These are phyloP conservation scores for Dendrocalamus latiflorus DNA, from an alignment of 202 grass and related monocot species.

Conservation along the genomic window DNA sequence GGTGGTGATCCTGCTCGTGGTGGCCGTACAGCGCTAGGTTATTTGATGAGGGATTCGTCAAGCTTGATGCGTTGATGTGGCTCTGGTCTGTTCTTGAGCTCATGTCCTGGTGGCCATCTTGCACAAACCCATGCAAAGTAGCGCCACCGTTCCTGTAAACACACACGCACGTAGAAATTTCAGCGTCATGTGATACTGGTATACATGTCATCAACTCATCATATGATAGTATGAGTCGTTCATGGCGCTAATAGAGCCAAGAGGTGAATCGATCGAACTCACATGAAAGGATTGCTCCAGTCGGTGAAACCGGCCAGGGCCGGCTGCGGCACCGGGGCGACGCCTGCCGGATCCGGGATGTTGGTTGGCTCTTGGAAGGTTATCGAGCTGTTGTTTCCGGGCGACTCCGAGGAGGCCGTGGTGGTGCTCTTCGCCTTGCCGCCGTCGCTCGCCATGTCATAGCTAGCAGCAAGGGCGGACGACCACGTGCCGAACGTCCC, in stretches of 20 bases:
- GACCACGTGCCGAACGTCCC: conserved; percentile 33
- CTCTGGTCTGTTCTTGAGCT: conserved; percentile 33
- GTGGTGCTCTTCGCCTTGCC: conserved; percentile 28
- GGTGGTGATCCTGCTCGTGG: conserved; percentile 28
- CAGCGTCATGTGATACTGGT: conserved; percentile 8
- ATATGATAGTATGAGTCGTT: conserved; percentile 30
- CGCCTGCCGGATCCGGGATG: conserved; percentile 17
- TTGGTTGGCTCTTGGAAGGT: conserved; percentile 42
- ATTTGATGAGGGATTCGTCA: conserved; percentile 29
- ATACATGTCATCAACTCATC: not conserved
- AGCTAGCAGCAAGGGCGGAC: conserved; percentile 7
- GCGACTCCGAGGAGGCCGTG: conserved; percentile 55
- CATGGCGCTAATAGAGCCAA: not conserved
- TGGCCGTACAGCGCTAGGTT: conserved; percentile 41
- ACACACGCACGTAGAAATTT: not conserved
- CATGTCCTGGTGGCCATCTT: conserved; percentile 48
- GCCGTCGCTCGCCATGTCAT: conserved; percentile 22
- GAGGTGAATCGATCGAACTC: conserved; percentile 8
- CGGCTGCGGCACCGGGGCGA: not conserved
- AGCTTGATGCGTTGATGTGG: conserved; percentile 16
- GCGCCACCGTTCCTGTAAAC: conserved; percentile 10
- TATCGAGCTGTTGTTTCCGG: conserved; percentile 55
- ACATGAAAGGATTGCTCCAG: conserved; percentile 60
- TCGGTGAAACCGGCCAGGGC: conserved; percentile 32
- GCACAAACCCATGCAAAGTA: conserved; percentile 45